These are phyloP conservation scores for Berberis thunbergii DNA, from an alignment of 164 flowering plant species.

Conservation along the genomic window DNA sequence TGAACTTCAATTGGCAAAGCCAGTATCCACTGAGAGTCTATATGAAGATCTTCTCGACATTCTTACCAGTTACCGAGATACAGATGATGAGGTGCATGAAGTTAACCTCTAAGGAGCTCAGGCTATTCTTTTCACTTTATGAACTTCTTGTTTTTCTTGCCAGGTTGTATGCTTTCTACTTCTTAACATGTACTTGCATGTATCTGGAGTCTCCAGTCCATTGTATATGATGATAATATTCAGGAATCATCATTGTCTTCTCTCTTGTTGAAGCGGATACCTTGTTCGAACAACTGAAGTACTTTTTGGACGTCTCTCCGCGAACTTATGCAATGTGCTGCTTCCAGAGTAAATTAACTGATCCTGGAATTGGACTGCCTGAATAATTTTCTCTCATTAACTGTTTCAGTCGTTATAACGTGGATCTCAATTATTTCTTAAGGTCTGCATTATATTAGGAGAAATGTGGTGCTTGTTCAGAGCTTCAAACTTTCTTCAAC, in stretches of 20 bases:
- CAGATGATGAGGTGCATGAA: conserved; percentile 66
- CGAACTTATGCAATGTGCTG: conserved; percentile 38
- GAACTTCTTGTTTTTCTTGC: conserved; percentile 2
- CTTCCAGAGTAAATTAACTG: conserved; percentile 63
- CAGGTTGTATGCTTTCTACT: conserved; percentile 79
- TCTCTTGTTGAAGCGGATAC: conserved; percentile 53
- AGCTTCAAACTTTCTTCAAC: conserved; percentile 52
- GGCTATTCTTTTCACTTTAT: not conserved
- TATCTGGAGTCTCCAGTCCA: conserved; percentile 60
- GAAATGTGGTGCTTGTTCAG: conserved; percentile 78
- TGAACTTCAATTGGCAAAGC: conserved; percentile 77
- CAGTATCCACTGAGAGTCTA: conserved; percentile 55
- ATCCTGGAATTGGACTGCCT: not conserved
- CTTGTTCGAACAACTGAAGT: conserved; percentile 61
- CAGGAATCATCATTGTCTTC: conserved; percentile 57
- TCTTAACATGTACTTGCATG: conserved; percentile 83
- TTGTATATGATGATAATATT: conserved; percentile 43
- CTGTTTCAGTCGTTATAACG: conserved; percentile 1
- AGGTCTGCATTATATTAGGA: conserved; percentile 77
- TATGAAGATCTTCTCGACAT: conserved; percentile 44
- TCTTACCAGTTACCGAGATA: conserved; percentile 40
- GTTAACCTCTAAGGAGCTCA: not conserved
- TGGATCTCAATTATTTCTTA: conserved; percentile 14
- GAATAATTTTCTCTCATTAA: not conserved
- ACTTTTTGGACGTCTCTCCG: conserved; percentile 30